A percentile compares a stretch with the other conserved stretches of the same genome.
Conservation (phyloP, 1,284 basidiomycete species). For the Ceraceosorus bombacis region DNA sequence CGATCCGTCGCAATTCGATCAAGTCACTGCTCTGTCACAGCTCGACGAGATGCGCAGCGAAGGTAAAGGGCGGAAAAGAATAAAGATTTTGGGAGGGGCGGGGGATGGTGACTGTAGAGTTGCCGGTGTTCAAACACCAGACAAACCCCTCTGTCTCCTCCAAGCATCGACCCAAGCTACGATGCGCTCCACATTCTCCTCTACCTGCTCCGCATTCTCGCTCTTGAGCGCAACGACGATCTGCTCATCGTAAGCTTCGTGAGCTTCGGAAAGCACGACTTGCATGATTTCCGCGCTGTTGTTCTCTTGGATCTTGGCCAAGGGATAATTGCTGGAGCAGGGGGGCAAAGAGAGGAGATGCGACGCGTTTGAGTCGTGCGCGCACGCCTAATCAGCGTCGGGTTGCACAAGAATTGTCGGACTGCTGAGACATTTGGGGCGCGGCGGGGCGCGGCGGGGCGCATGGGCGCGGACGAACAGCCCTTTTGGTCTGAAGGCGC, state of each 20-base stretch:
- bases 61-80: no score
- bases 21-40: no score
- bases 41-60: no score
- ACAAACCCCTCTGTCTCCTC: conserved; percentile 54
- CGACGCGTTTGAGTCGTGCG: not conserved
- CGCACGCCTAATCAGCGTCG: not conserved
- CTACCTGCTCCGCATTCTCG: conserved; percentile 70
- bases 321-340: conserved; percentile 64
- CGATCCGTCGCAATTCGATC: no score
- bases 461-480: no score
- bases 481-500: no score
- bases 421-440: no score
- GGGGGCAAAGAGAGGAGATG: not conserved
- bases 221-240: conserved; percentile 80
- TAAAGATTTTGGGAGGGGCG: no score
- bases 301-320: conserved; percentile 96
- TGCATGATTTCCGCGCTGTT: conserved; percentile 98
- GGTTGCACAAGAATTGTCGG: not conserved
- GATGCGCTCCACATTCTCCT: conserved; percentile 76
- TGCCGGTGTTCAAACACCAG: no score
- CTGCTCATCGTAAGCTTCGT: conserved; percentile 71
- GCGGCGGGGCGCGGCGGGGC: no score
- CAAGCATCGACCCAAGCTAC: conserved; percentile 76
- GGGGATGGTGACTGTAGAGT: no score
- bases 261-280: conserved; percentile 79